A percentile compares a stretch with the other conserved stretches of the same genome.
Conservation (phyloP, 345 rosid genomes). For the Populus tremula region DNA sequence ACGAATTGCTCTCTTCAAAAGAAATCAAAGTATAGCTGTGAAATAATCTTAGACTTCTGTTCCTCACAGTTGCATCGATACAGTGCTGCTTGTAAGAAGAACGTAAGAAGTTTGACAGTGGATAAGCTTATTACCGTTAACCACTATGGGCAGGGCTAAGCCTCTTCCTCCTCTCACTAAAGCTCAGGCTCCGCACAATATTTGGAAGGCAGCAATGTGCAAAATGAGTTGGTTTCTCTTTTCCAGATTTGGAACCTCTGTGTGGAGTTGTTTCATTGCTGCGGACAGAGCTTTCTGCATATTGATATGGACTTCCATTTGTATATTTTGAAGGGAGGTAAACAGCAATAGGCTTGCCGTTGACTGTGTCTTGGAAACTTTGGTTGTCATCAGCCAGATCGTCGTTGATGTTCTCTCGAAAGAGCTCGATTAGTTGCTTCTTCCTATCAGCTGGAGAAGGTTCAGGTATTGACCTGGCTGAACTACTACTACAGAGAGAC, state of each 20-base stretch:
- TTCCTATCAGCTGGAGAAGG: slow-evolving; percentile 33
- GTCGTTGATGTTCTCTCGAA: slow-evolving; percentile 40
- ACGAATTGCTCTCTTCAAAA: neutral
- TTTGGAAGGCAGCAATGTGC: slow-evolving; percentile 48
- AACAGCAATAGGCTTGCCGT: slow-evolving; percentile 12
- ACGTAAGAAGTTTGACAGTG: neutral
- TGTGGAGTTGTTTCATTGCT: slow-evolving; percentile 22
- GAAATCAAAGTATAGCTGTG: slow-evolving; percentile 4
- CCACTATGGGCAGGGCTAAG: slow-evolving; percentile 16
- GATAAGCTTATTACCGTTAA: neutral
- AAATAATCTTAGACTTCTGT: neutral
- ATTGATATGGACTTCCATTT: slow-evolving; percentile 18
- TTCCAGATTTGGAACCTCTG: slow-evolving; percentile 7
- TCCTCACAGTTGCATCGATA: slow-evolving; percentile 2
- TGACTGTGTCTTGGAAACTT: slow-evolving; percentile 14
- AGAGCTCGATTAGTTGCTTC: slow-evolving; percentile 57
- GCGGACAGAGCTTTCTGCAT: slow-evolving; percentile 16
- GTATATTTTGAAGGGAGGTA: slow-evolving; percentile 20
- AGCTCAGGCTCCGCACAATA: slow-evolving; percentile 44
- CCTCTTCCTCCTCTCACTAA: slow-evolving; percentile 43
- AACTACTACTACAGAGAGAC: slow-evolving; percentile 2
- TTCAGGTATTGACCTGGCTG: slow-evolving; percentile 19
- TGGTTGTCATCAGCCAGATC: slow-evolving; percentile 3
- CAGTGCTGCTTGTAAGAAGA: neutral
- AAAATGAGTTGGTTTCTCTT: slow-evolving; percentile 32